phyloP scores from a whole-genome alignment of 805 yeast species.

The Priceomyces castillae region DNA sequence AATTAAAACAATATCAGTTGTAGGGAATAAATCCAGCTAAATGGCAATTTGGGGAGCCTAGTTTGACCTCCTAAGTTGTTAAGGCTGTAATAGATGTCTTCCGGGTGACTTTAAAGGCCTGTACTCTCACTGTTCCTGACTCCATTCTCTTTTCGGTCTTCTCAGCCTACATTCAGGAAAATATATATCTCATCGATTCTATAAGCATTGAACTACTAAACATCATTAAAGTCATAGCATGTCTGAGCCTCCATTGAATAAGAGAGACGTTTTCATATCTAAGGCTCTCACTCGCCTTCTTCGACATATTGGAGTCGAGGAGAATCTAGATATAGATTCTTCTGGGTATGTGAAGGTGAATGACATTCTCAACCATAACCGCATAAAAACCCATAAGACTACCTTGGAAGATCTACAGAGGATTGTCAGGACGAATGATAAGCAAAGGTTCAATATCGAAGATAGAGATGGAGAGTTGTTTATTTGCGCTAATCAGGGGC shows the following conservation, averaged over 20 bases:
- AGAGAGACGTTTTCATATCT: slow-evolving; percentile 57
- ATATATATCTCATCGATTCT: too few species aligned
- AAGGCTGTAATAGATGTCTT: too few species aligned
- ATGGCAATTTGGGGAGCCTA: too few species aligned
- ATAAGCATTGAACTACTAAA: too few species aligned
- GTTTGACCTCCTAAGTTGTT: too few species aligned
- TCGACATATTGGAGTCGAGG: slow-evolving; percentile 81
- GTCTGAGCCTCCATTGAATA: slow-evolving; percentile 11
- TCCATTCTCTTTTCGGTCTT: too few species aligned
- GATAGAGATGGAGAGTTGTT: slow-evolving; percentile 20
- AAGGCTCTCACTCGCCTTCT: slow-evolving; percentile 72
- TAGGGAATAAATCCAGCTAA: too few species aligned
- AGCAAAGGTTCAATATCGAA: slow-evolving; percentile 63
- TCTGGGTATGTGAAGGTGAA: slow-evolving; percentile 63
- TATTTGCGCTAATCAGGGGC: slow-evolving; percentile 95
- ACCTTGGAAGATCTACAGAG: slow-evolving; percentile 55
- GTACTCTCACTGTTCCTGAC: too few species aligned
- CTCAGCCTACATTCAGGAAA: too few species aligned
- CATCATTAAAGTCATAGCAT: too few species aligned
- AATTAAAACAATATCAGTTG: too few species aligned
- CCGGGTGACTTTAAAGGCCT: too few species aligned
- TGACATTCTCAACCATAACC: slow-evolving; percentile 53
- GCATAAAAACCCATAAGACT: slow-evolving; percentile 55
- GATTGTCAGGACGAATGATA: slow-evolving; percentile 64
- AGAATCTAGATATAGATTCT: slow-evolving; percentile 58